phyloP scores from a whole-genome alignment of 2,329 filamentous ascomycete species.

The Neopestalotiopsis clavispora region DNA sequence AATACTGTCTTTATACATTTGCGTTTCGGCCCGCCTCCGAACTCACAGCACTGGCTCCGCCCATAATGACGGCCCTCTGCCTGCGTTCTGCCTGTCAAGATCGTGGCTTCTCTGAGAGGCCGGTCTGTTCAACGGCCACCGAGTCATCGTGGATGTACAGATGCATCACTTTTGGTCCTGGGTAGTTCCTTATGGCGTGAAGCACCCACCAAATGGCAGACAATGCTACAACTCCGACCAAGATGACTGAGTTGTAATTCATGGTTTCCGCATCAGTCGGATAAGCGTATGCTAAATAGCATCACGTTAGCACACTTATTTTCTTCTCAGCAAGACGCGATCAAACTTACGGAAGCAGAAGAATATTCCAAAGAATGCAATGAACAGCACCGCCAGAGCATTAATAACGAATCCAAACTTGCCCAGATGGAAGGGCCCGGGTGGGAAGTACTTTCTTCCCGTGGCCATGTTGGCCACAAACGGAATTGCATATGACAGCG shows the following conservation, averaged over 20 bases:
- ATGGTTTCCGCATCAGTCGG: conserved; percentile 46
- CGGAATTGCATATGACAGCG: conserved; percentile 56
- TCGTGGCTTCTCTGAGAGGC: conserved; percentile 7
- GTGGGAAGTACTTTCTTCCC: conserved; percentile 53
- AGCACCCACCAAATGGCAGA: conserved; percentile 56
- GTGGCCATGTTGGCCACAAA: conserved; percentile 57
- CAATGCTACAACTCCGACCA: conserved; percentile 52
- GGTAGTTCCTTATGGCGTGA: conserved; percentile 52
- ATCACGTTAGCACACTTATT: conserved; percentile 9
- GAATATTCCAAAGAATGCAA: conserved; percentile 60
- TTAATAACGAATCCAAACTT: conserved; percentile 56
- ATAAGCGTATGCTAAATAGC: conserved; percentile 42
- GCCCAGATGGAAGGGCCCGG: conserved; percentile 59
- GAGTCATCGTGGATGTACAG: conserved; percentile 45
- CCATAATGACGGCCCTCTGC: neutral
- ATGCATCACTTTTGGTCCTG: conserved; percentile 53
- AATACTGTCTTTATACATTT: neutral
- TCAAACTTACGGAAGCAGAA: conserved; percentile 61
- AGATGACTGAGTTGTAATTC: conserved; percentile 61
- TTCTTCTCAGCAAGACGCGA: neutral
- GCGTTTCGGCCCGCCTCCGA: neutral
- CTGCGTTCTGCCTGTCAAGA: neutral
- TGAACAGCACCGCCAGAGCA: conserved; percentile 53
- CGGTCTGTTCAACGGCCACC: conserved; percentile 11
- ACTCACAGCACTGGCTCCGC: neutral